Evolutionary conservation across 2,329 filamentous ascomycete genomes (phyloP).

Genomic region (Talaromyces funiculosus): DNA sequence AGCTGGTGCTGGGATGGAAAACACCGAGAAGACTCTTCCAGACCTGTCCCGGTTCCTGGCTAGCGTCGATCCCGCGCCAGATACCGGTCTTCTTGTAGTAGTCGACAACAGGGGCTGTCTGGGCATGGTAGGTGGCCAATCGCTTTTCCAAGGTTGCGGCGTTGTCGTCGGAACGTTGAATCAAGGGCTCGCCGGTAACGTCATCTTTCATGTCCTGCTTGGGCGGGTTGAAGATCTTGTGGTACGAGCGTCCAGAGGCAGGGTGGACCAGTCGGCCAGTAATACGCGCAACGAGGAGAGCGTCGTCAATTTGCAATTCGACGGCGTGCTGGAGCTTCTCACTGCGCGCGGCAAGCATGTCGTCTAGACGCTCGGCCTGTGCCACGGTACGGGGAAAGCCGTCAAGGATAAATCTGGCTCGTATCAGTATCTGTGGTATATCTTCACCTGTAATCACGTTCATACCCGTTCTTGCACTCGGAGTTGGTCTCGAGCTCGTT

Average conservation of each 20-base stretch:
- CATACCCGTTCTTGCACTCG: slow-evolving; percentile 91
- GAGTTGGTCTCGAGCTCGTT: slow-evolving; percentile 87
- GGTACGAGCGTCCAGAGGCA: slow-evolving; percentile 92
- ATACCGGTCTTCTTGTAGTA: slow-evolving; percentile 98
- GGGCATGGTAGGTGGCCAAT: slow-evolving; percentile 83
- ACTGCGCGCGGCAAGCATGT: slow-evolving; percentile 73
- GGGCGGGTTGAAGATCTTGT: slow-evolving; percentile 98
- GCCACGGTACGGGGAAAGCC: slow-evolving; percentile 96
- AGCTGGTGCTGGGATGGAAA: slow-evolving; percentile 48
- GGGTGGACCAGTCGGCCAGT: slow-evolving; percentile 95
- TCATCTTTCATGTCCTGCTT: slow-evolving; percentile 94
- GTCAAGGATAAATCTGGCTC: slow-evolving; percentile 83
- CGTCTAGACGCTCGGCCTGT: slow-evolving; percentile 89
- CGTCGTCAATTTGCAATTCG: slow-evolving; percentile 94
- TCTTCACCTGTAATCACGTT: neutral
- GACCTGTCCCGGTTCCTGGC: slow-evolving; percentile 89
- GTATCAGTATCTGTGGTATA: neutral
- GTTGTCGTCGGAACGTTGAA: slow-evolving; percentile 96
- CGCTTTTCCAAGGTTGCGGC: slow-evolving; percentile 94
- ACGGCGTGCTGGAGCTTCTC: slow-evolving; percentile 91
- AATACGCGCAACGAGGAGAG: slow-evolving; percentile 87
- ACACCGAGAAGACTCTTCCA: slow-evolving; percentile 89
- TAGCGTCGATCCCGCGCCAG: slow-evolving; percentile 92
- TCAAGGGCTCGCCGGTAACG: slow-evolving; percentile 89
- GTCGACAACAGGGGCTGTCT: slow-evolving; percentile 84